Conservation (phyloP, 768 basidiomycete species). For the Agaricus bisporus region DNA sequence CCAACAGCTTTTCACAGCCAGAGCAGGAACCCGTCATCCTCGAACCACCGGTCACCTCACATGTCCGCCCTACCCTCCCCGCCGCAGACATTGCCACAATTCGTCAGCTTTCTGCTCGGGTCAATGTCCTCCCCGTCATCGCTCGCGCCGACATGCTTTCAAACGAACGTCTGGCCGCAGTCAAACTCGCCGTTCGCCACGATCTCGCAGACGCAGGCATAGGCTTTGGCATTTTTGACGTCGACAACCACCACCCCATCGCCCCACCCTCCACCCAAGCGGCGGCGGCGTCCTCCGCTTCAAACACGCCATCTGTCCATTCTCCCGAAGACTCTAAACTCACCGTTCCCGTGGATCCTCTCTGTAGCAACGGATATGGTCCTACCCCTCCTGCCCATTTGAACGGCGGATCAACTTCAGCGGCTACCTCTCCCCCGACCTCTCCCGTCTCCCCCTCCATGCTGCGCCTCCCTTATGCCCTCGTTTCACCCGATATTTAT, state of each 20-base stretch:
- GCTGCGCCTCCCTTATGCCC: conserved; percentile 73
- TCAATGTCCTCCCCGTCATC: conserved; percentile 85
- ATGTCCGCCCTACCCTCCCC: conserved; percentile 65
- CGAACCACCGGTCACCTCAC: conserved; percentile 71
- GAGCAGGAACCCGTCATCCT: conserved; percentile 75
- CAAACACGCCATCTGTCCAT: neutral
- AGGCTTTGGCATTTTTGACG: conserved; percentile 86
- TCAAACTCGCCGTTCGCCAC: conserved; percentile 74
- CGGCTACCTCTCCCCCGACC: conserved; percentile 54
- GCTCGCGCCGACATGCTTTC: conserved; percentile 77
- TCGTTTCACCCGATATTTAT: conserved; percentile 79
- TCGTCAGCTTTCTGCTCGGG: conserved; percentile 70
- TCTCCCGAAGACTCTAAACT: conserved; percentile 5
- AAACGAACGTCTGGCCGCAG: conserved; percentile 72
- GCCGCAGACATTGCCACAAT: conserved; percentile 70
- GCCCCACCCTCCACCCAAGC: conserved; percentile 20
- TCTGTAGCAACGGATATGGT: conserved; percentile 22
- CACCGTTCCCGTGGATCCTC: conserved; percentile 30
- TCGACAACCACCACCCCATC: conserved; percentile 43
- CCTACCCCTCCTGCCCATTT: conserved; percentile 21
- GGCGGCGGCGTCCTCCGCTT: conserved; percentile 23
- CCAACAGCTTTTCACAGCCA: conserved; percentile 64
- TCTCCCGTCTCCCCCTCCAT: conserved; percentile 58
- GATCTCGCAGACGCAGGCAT: conserved; percentile 83
- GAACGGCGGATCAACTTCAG: conserved; percentile 43